These are phyloP conservation scores for Claviceps sp. DNA, from an alignment of 2,329 filamentous ascomycete species.

Conservation along the genomic window DNA sequence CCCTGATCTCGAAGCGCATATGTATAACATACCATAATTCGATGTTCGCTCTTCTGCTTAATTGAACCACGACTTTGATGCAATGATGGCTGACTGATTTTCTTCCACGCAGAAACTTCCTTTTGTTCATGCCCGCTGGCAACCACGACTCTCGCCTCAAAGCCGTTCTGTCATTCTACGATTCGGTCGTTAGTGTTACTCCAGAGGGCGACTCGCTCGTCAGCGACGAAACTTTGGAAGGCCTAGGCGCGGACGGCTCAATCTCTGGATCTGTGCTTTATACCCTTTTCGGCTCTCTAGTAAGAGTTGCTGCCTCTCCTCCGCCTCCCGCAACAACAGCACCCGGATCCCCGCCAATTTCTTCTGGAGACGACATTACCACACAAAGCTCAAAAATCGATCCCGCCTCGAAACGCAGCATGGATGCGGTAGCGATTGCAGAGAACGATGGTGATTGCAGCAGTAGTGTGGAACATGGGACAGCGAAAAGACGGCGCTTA, in stretches of 20 bases:
- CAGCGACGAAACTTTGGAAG: slow-evolving; percentile 79
- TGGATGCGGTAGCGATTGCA: slow-evolving; percentile 4
- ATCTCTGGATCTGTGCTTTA: slow-evolving; percentile 44
- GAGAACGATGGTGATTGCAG: slow-evolving; percentile 9
- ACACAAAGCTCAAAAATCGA: background rate
- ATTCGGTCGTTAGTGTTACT: slow-evolving; percentile 76
- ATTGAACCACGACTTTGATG: background rate
- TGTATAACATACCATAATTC: no score
- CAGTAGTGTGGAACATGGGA: slow-evolving; percentile 12
- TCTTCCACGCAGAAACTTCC: slow-evolving; percentile 55
- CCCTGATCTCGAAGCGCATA: no score
- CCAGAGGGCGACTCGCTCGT: slow-evolving; percentile 89
- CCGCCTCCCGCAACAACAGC: slow-evolving; percentile 18
- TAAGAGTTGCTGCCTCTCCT: slow-evolving; percentile 46
- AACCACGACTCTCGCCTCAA: slow-evolving; percentile 58
- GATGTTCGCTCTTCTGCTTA: background rate
- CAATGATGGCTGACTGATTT: slow-evolving; percentile 6
- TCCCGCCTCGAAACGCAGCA: slow-evolving; percentile 6
- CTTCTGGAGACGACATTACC: background rate
- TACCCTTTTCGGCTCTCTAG: slow-evolving; percentile 62
- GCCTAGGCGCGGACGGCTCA: slow-evolving; percentile 72
- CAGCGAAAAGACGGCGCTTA: slow-evolving; percentile 12
- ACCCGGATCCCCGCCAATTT: background rate
- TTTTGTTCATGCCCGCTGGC: slow-evolving; percentile 66
- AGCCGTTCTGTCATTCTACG: slow-evolving; percentile 82